Conservation (phyloP, 176 grass and related monocot genomes). For the Elaeis guineensis region DNA sequence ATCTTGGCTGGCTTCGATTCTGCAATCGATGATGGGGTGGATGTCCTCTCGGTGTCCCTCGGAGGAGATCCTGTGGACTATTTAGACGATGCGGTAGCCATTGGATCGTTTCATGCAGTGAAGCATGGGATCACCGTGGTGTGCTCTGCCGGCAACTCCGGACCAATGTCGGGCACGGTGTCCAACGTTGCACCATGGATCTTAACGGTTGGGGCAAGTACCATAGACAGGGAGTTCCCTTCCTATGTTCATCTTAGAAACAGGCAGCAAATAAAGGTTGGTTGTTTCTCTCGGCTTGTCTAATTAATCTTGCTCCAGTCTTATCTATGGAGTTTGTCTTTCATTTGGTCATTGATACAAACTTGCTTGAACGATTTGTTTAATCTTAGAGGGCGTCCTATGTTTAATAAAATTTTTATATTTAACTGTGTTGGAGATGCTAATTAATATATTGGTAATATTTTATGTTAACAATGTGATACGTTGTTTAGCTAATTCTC, state of each 20-base stretch:
- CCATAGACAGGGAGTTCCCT: conserved; percentile 74
- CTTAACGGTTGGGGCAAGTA: conserved; percentile 72
- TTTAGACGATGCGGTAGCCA: conserved; percentile 58
- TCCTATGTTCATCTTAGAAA: conserved; percentile 37
- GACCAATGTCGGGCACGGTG: conserved; percentile 37
- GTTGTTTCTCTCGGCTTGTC: background rate
- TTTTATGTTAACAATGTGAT: too few relatives aligned
- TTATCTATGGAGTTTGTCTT: too few relatives aligned
- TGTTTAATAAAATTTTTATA: too few relatives aligned
- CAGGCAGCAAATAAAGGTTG: conserved; percentile 51
- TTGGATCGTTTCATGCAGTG: conserved; percentile 82
- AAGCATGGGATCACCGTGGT: conserved; percentile 57
- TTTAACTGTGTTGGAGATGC: too few relatives aligned
- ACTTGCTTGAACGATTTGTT: too few relatives aligned
- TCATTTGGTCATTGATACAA: background rate
- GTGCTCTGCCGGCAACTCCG: conserved; percentile 72
- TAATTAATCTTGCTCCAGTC: too few relatives aligned
- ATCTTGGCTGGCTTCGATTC: conserved; percentile 79
- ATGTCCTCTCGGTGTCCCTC: conserved; percentile 81
- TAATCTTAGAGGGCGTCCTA: too few relatives aligned
- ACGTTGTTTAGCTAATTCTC: too few relatives aligned
- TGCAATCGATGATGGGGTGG: conserved; percentile 71
- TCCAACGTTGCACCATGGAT: conserved; percentile 92
- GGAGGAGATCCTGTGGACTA: conserved; percentile 49
- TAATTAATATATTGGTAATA: too few relatives aligned